These are phyloP conservation scores for Hymenoscyphus fructigenus DNA, from an alignment of 2,329 filamentous ascomycete genomes.

Conservation along the genomic window DNA sequence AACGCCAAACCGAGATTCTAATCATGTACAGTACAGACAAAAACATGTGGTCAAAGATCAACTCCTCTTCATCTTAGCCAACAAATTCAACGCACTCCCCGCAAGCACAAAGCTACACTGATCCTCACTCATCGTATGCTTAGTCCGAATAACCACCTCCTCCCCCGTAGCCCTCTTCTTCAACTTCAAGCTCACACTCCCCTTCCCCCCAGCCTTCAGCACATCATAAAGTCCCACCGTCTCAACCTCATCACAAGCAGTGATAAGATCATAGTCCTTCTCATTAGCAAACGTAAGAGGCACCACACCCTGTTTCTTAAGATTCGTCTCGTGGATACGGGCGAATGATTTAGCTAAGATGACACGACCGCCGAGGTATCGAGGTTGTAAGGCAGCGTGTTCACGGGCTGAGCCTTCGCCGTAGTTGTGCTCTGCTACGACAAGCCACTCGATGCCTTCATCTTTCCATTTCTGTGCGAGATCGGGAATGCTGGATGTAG, in stretches of 20 bases:
- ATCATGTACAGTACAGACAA: background rate
- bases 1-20: too few relatives aligned
- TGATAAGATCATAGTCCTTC: conserved; percentile 80
- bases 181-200: conserved; percentile 69
- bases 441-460: conserved; percentile 76
- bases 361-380: conserved; percentile 83
- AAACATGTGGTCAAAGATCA: background rate
- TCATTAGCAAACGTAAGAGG: conserved; percentile 89
- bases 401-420: conserved; percentile 87
- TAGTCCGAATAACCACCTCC: conserved; percentile 70
- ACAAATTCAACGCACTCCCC: conserved; percentile 87
- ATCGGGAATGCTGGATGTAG: conserved; percentile 76
- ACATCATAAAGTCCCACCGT: conserved; percentile 85
- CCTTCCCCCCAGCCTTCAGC: conserved; percentile 73
- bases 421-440: conserved; percentile 97
- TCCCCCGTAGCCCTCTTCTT: conserved; percentile 61
- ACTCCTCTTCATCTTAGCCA: conserved; percentile 59
- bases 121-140: conserved; percentile 84
- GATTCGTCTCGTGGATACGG: conserved; percentile 90
- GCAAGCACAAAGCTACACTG: conserved; percentile 92
- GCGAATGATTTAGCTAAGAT: conserved; percentile 87
- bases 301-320: conserved; percentile 97
- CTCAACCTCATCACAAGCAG: conserved; percentile 77
- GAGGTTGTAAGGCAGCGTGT: conserved; percentile 84
- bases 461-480: conserved; percentile 82